A percentile compares a stretch with the other conserved stretches of the same genome.
Conservation (phyloP, 1,284 basidiomycete genomes). For the Butyriboletus appendiculatus region DNA sequence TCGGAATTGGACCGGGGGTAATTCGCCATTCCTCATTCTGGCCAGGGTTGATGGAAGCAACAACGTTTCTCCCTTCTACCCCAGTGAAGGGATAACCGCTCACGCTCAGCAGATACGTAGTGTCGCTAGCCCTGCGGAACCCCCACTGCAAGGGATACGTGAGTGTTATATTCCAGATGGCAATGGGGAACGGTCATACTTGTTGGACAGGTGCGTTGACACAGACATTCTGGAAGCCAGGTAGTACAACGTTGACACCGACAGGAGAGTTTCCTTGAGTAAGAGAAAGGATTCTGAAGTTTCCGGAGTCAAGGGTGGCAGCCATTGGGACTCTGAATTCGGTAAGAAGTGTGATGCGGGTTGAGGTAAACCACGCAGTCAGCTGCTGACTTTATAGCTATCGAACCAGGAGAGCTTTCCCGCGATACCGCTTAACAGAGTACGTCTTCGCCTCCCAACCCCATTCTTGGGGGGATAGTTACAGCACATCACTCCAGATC, state of each 20-base stretch:
- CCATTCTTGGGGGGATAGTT: too few relatives aligned
- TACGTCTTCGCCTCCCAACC: too few relatives aligned
- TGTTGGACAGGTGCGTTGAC: too few relatives aligned
- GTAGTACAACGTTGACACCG: background rate
- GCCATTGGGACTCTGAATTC: background rate
- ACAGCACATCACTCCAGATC: too few relatives aligned
- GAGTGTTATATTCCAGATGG: background rate
- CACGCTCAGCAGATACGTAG: background rate
- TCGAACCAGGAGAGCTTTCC: background rate
- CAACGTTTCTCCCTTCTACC: accelerated
- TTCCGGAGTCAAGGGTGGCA: accelerated
- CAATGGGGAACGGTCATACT: background rate
- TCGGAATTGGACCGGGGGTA: accelerated
- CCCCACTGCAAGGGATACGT: background rate
- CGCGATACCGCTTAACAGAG: background rate
- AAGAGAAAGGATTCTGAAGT: background rate
- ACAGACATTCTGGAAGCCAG: background rate
- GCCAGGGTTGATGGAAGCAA: background rate
- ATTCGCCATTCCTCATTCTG: background rate
- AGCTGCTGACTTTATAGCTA: background rate
- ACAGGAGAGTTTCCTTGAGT: background rate
- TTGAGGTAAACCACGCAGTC: background rate
- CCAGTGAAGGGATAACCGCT: background rate
- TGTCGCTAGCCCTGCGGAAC: too few relatives aligned
- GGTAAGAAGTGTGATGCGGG: background rate